phyloP scores from a whole-genome alignment of 2,329 filamentous ascomycete genomes.

The Phialophora tarda region DNA sequence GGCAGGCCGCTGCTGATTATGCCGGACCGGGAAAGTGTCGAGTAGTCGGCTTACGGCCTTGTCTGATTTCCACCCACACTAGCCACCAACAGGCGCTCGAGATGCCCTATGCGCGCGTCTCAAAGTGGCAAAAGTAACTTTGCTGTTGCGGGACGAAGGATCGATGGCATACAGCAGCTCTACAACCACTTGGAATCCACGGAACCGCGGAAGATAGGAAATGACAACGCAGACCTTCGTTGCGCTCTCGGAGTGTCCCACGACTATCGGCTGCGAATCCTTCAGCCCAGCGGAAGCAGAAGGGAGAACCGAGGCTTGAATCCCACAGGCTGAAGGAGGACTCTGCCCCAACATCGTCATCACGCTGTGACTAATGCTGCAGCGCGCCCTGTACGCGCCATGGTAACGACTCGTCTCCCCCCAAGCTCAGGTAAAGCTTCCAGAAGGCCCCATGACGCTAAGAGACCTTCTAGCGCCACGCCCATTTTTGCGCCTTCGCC shows the following conservation, averaged over 20 bases:
- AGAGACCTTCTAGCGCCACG: constrained; percentile 6
- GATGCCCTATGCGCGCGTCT: neutral
- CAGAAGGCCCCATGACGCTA: constrained; percentile 6
- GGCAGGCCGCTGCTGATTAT: neutral
- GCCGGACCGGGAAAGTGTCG: neutral
- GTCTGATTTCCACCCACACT: neutral
- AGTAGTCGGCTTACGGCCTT: constrained; percentile 14
- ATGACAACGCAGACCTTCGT: neutral
- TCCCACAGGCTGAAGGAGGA: neutral
- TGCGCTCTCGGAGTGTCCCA: constrained; percentile 12
- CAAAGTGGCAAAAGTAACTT: constrained; percentile 9
- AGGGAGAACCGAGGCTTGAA: neutral
- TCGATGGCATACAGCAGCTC: constrained; percentile 6
- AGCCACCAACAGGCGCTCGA: neutral
- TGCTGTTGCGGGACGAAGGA: constrained; percentile 3
- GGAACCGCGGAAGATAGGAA: neutral
- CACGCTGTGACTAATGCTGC: neutral
- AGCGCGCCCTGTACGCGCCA: neutral
- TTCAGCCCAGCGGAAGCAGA: neutral
- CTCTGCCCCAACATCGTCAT: constrained; percentile 9
- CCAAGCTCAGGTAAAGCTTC: neutral
- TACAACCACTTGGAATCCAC: neutral
- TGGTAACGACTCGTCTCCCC: neutral
- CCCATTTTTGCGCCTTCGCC: neutral
- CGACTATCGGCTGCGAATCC: neutral